Evolutionary conservation across 2,329 filamentous ascomycete species (phyloP), one percentile per base, ranked within the genome.

Genomic region (Rhynchosporium secalis): DNA sequence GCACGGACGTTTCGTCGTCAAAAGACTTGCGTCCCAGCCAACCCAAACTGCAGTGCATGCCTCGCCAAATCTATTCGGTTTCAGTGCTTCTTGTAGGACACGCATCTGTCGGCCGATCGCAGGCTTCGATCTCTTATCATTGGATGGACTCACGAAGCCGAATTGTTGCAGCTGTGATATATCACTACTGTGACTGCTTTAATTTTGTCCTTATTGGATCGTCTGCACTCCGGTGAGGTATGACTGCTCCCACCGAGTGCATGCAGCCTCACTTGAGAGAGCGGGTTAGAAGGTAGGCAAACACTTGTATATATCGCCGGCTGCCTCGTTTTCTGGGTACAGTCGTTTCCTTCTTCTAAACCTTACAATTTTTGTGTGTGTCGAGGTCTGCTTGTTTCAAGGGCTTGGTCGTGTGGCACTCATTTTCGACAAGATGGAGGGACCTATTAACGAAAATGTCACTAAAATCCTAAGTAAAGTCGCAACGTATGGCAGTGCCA

Each of bases 401-500:
- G 7, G 5, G 5, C 38, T 8, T 40, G 49, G 15, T 26, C 1
- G 3, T 33, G 9, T n/a, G 15, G 13, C 20, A 10, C 31, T 15
- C 6, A 47, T 20, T 15, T 9, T 38, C 13, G 46, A 20, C 28
- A 54, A 4, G 52, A 71, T 70, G 67, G 66, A 63, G 6, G 41
- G 26, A 3, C 29, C 13, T 26, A 61, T 59, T 9, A 47, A 28
- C 0, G 54, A 46, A 5, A 40, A 58, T 56, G 56, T 64, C n/a
- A 54, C 51, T 36, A 47, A 51, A 9, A 40, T 47, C 12, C 26
- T 66, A 31, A 60, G 59, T n/a, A 52, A 43, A 31, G 63, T 66
- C 3, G 54, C 56, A 26, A 47, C 13, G 7, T 72, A 69, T 60
- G 63, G 64, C n/a, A 59, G 47, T 7, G 59, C 68, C 38, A 58